Evolutionary conservation across 495 filamentous ascomycete species (phyloP).

Genomic region (Aspergillus nanangensis): DNA sequence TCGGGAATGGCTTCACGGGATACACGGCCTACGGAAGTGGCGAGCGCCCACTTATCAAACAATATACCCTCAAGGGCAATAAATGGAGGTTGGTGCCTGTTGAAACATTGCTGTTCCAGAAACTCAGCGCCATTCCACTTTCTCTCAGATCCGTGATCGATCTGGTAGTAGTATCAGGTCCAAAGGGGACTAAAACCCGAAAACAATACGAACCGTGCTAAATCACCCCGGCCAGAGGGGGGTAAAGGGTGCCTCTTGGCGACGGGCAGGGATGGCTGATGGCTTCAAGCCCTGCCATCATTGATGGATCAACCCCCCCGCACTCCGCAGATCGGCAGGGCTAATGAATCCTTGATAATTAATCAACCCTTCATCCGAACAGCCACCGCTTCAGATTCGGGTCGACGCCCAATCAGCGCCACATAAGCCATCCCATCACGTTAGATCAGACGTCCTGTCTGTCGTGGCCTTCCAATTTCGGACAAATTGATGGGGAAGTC

Average conservation of each 20-base stretch:
- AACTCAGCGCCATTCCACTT: background rate
- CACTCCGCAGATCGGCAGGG: conserved; percentile 17
- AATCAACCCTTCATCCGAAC: conserved; percentile 18
- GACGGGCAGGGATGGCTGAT: too few species aligned
- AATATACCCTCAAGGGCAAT: too few species aligned
- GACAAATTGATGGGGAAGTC: too few species aligned
- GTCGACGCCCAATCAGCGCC: conserved; percentile 15
- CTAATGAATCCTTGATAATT: conserved; percentile 14
- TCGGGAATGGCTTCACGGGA: too few species aligned
- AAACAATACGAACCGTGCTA: too few species aligned
- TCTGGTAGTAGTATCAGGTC: background rate
- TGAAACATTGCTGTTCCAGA: background rate
- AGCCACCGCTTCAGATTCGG: conserved; percentile 12
- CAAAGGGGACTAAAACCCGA: too few species aligned
- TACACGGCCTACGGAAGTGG: too few species aligned
- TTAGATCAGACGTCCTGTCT: conserved; percentile 8
- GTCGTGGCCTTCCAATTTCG: background rate
- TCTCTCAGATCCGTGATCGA: background rate
- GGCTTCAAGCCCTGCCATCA: conserved; percentile 5
- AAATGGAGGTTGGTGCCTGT: too few species aligned
- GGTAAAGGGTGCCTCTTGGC: too few species aligned
- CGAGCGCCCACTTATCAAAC: too few species aligned
- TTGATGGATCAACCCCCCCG: conserved; percentile 17
- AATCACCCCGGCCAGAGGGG: too few species aligned
- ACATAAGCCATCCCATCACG: conserved; percentile 11